Evolutionary conservation across 345 rosid species (phyloP), one percentile per base, ranked within the genome.

Genomic region (Rhodomyrtus tomentosa): DNA sequence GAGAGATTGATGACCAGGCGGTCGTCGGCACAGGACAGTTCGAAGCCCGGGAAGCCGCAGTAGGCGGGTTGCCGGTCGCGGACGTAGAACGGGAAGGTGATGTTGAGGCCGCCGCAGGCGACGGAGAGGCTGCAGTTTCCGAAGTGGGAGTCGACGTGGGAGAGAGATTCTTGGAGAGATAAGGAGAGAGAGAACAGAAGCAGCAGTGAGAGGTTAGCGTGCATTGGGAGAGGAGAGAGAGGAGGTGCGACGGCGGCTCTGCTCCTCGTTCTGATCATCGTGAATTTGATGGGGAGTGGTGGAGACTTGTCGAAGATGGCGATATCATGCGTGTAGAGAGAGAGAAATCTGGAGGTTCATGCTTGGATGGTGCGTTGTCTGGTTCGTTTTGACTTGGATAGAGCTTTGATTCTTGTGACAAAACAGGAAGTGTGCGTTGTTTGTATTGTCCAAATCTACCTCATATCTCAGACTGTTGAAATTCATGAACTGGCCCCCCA

Each of bases 21-120:
- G 55, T 85, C 84, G 8, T 72, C 49, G 4, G 55, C 36, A 89
- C 95, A 93, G n/a, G 88, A 84, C 83, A 93, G 40, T 27, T 68
- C 21, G 83, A 91, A 93, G 51, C 95, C 89, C 6, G 95, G 95
- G 83, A 80, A 86, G 27, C 93, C 93, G 62, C 95, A 91, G 56
- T 24, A 89, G 68, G 55, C 1, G 40, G 81, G 82, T 73, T 86
- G 92, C 48, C 56, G 81, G 18, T 15, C 51, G 54, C 45, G 36
- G 85, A 91, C 85, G 25, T 42, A 87, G 82, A 93, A 93, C 0
- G 93, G 95, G 51, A 83, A 93, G 50, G 49, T 56, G 82, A 91
- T 87, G 55, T 2, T 80, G 53, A 55, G 86, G 80, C 84, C 87
- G 55, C 90, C 88, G 27, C 94, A 92, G 48, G 79, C 80, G 50